Conservation (phyloP, 2,329 filamentous ascomycete species). For the Monilinia fructicola region DNA sequence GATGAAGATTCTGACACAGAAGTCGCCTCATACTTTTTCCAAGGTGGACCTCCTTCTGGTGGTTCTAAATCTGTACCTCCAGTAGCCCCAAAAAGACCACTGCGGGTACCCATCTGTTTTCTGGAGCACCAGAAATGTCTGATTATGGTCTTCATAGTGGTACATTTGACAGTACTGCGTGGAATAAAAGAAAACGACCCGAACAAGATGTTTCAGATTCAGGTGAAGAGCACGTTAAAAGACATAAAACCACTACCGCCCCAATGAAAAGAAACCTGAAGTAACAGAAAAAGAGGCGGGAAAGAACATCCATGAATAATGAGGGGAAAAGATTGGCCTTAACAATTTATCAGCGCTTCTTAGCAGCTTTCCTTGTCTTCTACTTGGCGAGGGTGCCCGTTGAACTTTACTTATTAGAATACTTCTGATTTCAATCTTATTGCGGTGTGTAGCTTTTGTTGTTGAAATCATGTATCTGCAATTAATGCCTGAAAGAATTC, state of each 20-base stretch:
- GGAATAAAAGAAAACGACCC: background rate
- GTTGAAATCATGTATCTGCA: background rate
- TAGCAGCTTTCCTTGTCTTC: background rate
- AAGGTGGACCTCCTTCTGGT: no score
- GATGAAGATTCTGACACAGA: no score
- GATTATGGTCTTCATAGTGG: no score
- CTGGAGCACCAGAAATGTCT: no score
- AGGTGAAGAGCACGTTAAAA: background rate
- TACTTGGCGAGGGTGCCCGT: background rate
- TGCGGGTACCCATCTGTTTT: no score
- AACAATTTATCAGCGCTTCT: background rate
- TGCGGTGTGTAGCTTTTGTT: background rate
- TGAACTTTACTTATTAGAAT: background rate
- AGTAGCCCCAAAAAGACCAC: no score
- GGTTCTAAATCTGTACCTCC: no score
- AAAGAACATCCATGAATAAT: slow-evolving; percentile 4
- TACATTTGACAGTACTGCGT: no score
- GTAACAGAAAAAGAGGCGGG: background rate
- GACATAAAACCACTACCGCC: background rate
- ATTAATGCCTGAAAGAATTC: background rate
- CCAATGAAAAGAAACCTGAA: background rate
- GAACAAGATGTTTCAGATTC: background rate
- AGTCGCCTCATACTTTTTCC: no score
- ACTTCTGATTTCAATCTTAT: background rate
- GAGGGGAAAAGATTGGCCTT: background rate